Conservation (phyloP, 257 asterid genomes). For the Solanum clarkiae region DNA sequence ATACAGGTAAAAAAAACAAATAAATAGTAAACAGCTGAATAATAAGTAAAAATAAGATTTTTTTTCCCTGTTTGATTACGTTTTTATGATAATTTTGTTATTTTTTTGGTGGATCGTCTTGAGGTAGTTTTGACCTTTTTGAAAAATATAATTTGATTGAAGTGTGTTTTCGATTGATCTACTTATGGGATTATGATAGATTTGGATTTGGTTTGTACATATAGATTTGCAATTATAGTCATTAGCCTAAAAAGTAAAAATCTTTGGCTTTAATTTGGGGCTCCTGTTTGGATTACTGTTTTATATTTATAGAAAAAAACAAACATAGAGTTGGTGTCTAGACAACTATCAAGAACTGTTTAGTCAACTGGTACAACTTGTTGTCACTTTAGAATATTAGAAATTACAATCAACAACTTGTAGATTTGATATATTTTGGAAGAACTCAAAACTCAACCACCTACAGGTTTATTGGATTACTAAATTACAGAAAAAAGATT, state of each 20-base stretch:
- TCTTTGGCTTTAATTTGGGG: background rate
- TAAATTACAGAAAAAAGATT: background rate
- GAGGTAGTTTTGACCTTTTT: background rate
- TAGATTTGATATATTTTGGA: background rate
- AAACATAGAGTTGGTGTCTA: background rate
- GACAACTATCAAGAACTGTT: background rate
- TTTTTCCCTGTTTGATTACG: background rate
- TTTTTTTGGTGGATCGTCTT: background rate
- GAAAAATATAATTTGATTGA: background rate
- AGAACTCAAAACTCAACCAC: background rate
- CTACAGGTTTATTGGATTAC: background rate
- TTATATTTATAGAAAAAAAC: background rate
- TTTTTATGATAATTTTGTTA: background rate
- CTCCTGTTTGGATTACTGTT: background rate
- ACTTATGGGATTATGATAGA: background rate
- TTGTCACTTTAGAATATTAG: background rate
- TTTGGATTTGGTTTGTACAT: background rate
- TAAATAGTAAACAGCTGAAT: background rate
- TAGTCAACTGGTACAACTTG: background rate
- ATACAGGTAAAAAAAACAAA: slow-evolving; percentile 39
- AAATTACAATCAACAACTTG: background rate
- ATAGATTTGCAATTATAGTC: background rate
- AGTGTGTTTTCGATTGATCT: background rate
- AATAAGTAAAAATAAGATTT: background rate
- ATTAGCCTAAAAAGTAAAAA: background rate